These are phyloP conservation scores for Plasmodium ovale DNA, from an alignment of 169 alveolate species.

Conservation along the genomic window DNA sequence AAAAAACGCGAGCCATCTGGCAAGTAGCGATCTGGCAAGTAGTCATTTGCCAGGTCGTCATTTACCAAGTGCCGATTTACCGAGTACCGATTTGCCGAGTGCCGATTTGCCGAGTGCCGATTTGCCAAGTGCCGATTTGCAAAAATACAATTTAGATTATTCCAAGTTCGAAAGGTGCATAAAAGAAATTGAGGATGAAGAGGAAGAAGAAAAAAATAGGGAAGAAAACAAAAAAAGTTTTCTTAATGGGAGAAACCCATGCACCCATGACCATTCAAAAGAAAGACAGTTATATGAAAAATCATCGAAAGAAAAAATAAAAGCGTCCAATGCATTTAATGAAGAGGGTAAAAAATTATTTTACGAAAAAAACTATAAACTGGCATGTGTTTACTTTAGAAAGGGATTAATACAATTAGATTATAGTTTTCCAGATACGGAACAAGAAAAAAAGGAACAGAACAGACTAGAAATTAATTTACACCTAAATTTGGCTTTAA, in stretches of 20 bases:
- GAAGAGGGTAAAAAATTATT: conserved; percentile 71
- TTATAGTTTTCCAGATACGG: conserved; percentile 52
- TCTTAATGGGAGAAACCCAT: conserved; percentile 36
- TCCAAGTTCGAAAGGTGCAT: conserved; percentile 62
- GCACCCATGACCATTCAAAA: conserved; percentile 74
- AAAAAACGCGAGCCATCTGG: neutral
- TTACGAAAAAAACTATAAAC: conserved; percentile 73
- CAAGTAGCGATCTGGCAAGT: too few relatives aligned
- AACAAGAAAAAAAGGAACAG: conserved; percentile 41
- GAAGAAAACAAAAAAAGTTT: conserved; percentile 27
- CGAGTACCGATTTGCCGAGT: too few relatives aligned
- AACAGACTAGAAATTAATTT: conserved; percentile 48
- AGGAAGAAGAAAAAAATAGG: conserved; percentile 23
- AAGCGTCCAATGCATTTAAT: conserved; percentile 66
- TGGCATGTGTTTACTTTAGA: conserved; percentile 72
- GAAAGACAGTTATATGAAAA: conserved; percentile 76
- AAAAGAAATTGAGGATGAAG: conserved; percentile 63
- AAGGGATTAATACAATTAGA: conserved; percentile 75
- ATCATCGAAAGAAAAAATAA: conserved; percentile 49
- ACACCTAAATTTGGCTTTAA: conserved; percentile 64
- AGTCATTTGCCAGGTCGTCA: too few relatives aligned
- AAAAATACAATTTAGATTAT: conserved; percentile 62
- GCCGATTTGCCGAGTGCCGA: too few relatives aligned
- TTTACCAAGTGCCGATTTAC: too few relatives aligned
- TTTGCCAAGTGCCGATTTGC: neutral